These are phyloP conservation scores for Lachancea thermotolerans DNA, from an alignment of 805 yeast species.

Conservation along the genomic window DNA sequence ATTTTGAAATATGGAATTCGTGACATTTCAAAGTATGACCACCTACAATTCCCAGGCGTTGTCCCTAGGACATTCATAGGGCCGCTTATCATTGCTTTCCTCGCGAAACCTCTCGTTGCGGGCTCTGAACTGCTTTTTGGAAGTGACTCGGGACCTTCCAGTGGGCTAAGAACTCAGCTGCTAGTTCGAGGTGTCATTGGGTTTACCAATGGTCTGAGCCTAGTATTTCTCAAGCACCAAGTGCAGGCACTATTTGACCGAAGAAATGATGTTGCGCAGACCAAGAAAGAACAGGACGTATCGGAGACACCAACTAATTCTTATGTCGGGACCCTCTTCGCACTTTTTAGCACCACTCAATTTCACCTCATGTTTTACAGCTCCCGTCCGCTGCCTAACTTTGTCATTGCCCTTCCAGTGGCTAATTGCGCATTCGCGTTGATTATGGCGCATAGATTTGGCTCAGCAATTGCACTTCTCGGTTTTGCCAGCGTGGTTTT, in stretches of 20 bases:
- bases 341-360: conserved; percentile 53
- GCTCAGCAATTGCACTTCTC: conserved; percentile 44
- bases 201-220: conserved; percentile 45
- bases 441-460: conserved; percentile 39
- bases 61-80: conserved; percentile 86
- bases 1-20: conserved; percentile 53
- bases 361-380: conserved; percentile 77
- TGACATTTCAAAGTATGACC: conserved; percentile 53
- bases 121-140: conserved; percentile 9
- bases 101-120: conserved; percentile 36
- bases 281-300: conserved; percentile 8
- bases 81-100: conserved; percentile 44
- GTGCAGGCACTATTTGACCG: conserved; percentile 23
- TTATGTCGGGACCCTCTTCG: conserved; percentile 40
- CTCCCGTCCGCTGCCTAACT: conserved; percentile 86
- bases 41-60: conserved; percentile 73
- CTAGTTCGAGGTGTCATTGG: conserved; percentile 58
- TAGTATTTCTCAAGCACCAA: conserved; percentile 45
- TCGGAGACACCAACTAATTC: too few relatives aligned
- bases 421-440: conserved; percentile 49
- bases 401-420: conserved; percentile 66
- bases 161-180: conserved; percentile 47
- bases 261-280: conserved; percentile 5
- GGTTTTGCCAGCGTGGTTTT: conserved; percentile 62
- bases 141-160: conserved; percentile 12